Conservation (phyloP, 352 stramenopile genomes). For the Phytophthora tentaculata region DNA sequence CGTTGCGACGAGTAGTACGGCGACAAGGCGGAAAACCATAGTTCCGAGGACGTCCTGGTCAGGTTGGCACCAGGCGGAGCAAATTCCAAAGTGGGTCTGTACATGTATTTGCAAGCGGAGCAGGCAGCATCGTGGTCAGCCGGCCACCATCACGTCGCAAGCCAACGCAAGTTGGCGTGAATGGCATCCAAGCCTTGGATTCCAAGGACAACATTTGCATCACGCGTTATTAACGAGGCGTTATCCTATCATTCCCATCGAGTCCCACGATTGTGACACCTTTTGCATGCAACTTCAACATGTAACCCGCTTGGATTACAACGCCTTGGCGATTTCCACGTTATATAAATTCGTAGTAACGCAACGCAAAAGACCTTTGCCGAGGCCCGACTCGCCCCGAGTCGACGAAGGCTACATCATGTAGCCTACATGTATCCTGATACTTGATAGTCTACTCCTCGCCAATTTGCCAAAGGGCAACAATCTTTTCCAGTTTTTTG, state of each 20-base stretch:
- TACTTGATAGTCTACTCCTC: slow-evolving; percentile 3
- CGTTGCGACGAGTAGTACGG: slow-evolving; percentile 21
- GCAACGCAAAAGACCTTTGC: no score
- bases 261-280: slow-evolving; percentile 26
- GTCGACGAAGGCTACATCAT: no score
- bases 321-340: not conserved
- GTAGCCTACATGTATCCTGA: no score
- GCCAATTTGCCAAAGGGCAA: not conserved
- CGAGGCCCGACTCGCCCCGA: no score
- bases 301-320: slow-evolving; percentile 15
- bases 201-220: slow-evolving; percentile 9
- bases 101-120: not conserved
- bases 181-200: no score
- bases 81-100: slow-evolving; percentile 31
- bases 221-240: no score
- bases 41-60: slow-evolving; percentile 16
- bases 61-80: slow-evolving; percentile 15
- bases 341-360: slow-evolving; percentile 14
- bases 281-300: slow-evolving; percentile 25
- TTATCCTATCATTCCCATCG: slow-evolving; percentile 17
- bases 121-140: slow-evolving; percentile 15
- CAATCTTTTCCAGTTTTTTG: slow-evolving; percentile 7
- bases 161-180: slow-evolving; percentile 22
- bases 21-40: slow-evolving; percentile 20
- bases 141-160: slow-evolving; percentile 22